These are phyloP conservation scores for Acacia melanoxylon DNA, from an alignment of 306 rosid species.

Conservation along the genomic window DNA sequence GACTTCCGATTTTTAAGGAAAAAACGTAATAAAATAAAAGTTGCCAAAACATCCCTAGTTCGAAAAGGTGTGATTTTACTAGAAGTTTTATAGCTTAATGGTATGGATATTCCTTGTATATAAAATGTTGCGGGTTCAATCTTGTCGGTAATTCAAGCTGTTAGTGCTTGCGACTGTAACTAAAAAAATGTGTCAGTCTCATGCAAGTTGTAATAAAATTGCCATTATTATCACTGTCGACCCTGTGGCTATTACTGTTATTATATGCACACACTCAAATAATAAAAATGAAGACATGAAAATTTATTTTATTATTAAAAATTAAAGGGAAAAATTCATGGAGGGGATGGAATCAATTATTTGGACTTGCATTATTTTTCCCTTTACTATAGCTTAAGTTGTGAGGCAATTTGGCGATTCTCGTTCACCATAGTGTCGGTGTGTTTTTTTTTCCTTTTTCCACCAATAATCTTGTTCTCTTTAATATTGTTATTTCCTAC, in stretches of 20 bases:
- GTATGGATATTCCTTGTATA: no score
- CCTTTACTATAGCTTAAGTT: not conserved
- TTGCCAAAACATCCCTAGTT: no score
- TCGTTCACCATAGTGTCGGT: not conserved
- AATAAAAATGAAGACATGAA: not conserved
- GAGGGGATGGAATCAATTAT: not conserved
- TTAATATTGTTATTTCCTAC: no score
- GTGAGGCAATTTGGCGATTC: not conserved
- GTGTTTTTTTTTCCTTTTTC: no score
- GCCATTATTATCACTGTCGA: not conserved
- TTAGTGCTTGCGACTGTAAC: no score
- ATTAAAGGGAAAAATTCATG: not conserved
- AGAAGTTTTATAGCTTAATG: no score
- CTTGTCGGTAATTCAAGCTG: accelerated
- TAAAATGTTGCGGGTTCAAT: no score
- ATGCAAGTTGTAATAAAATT: no score
- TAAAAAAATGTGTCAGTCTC: not conserved
- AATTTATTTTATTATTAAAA: not conserved
- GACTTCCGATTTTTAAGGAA: no score
- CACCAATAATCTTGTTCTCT: no score
- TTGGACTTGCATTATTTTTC: not conserved
- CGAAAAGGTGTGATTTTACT: no score
- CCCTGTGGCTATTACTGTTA: not conserved
- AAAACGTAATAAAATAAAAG: no score
- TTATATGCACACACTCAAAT: not conserved